A percentile compares a stretch with the other conserved stretches of the same genome.
Conservation (phyloP, 352 stramenopile species). For the Globisporangium spiculum region DNA sequence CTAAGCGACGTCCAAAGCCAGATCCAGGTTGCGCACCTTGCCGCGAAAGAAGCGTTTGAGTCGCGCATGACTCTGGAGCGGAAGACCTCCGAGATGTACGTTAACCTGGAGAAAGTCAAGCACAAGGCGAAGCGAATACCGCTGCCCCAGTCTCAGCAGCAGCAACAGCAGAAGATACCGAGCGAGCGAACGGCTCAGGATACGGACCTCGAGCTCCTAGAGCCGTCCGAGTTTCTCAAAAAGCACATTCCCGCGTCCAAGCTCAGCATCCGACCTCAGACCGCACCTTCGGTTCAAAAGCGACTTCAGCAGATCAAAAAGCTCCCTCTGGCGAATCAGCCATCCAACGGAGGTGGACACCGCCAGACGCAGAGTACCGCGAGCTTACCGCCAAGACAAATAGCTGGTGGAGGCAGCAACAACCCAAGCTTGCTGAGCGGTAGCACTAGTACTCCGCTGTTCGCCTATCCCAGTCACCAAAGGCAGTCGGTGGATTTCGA, state of each 20-base stretch:
- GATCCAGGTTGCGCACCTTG: constrained; percentile 32
- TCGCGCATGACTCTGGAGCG: constrained; percentile 42
- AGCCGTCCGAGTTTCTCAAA: constrained; percentile 55
- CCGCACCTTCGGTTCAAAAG: constrained; percentile 24
- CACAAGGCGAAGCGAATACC: constrained; percentile 3
- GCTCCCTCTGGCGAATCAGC: constrained; percentile 1
- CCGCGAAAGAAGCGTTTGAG: constrained; percentile 36
- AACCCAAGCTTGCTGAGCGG: constrained; percentile 1
- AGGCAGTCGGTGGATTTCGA: not conserved
- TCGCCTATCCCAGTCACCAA: not conserved
- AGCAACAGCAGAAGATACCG: not conserved
- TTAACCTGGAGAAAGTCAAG: constrained; percentile 34
- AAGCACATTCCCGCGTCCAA: constrained; percentile 33
- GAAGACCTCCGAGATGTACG: constrained; percentile 57
- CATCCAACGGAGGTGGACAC: not conserved
- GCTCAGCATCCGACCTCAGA: constrained; percentile 42
- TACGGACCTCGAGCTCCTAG: constrained; percentile 21
- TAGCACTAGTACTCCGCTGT: constrained; percentile 7
- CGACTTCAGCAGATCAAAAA: constrained; percentile 3
- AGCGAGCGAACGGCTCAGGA: not conserved
- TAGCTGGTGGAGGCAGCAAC: constrained; percentile 8
- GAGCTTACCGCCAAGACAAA: not conserved
- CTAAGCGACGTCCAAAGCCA: constrained; percentile 37
- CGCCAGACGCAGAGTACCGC: constrained; percentile 2
- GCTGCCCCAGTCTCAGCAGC: not conserved